phyloP scores from a whole-genome alignment of 1,284 basidiomycete species.

The Ganoderma lingzhi region DNA sequence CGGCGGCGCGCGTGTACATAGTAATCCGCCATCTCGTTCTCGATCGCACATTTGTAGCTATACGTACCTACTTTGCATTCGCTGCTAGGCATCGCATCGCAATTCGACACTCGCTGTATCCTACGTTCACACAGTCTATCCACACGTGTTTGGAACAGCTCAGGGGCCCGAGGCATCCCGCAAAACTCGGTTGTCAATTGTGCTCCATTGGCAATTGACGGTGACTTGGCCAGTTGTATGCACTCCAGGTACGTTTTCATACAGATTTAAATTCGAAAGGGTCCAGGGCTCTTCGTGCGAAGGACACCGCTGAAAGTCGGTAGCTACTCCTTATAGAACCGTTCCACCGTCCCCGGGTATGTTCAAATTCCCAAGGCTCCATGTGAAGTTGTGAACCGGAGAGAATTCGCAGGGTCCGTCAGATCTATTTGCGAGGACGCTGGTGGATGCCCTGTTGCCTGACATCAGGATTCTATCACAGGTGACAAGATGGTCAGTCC shows the following conservation, averaged over 20 bases:
- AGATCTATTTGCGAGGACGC: background rate
- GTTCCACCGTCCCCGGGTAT: background rate
- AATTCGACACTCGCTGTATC: conserved; percentile 7
- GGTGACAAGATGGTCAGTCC: background rate
- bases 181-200: too few relatives aligned
- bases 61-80: conserved; percentile 3
- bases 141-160: background rate
- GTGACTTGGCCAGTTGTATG: background rate
- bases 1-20: conserved; percentile 1
- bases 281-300: background rate
- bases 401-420: background rate
- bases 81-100: conserved; percentile 9
- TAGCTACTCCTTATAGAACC: background rate
- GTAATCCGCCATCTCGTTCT: background rate
- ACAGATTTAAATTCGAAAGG: background rate
- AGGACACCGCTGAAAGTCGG: background rate
- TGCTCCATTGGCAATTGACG: too few relatives aligned
- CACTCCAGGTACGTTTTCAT: background rate
- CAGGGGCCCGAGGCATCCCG: too few relatives aligned
- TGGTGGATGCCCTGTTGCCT: background rate
- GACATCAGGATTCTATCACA: background rate
- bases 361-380: background rate
- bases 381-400: background rate
- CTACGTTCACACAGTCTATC: conserved; percentile 8
- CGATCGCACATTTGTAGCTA: conserved; percentile 7